These are phyloP conservation scores for Penicillium crustosum DNA, from an alignment of 2,329 filamentous ascomycete species.

Conservation along the genomic window DNA sequence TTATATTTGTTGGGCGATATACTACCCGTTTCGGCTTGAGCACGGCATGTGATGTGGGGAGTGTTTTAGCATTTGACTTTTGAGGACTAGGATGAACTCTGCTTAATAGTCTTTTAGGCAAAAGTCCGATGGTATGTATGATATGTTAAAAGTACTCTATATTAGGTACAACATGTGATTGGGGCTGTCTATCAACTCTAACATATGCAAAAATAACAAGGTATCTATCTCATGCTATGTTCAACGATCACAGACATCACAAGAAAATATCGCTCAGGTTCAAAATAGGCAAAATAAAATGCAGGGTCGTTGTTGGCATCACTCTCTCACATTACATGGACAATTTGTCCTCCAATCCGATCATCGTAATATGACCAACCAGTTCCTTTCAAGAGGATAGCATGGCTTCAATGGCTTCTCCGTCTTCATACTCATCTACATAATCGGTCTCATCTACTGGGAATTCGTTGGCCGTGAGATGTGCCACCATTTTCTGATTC, in stretches of 20 bases:
- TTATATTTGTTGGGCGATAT: neutral
- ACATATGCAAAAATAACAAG: neutral
- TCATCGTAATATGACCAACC: slow-evolving; percentile 20
- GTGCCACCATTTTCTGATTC: slow-evolving; percentile 32
- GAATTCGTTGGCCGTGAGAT: slow-evolving; percentile 26
- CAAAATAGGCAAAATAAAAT: slow-evolving; percentile 17
- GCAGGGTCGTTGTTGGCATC: neutral
- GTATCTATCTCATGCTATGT: neutral
- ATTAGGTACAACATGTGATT: neutral
- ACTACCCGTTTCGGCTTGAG: neutral
- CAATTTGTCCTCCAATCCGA: slow-evolving; percentile 21
- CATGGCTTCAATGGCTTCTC: slow-evolving; percentile 33
- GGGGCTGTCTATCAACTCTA: neutral
- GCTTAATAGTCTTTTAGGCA: neutral
- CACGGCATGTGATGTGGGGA: slow-evolving; percentile 6
- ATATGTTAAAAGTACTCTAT: neutral
- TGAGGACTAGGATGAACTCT: neutral
- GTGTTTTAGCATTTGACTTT: neutral
- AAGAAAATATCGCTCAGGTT: neutral
- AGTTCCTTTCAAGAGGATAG: slow-evolving; percentile 16
- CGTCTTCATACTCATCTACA: slow-evolving; percentile 31
- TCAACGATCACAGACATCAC: neutral
- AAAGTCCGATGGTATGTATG: neutral
- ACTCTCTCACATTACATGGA: slow-evolving; percentile 29
- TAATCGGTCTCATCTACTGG: slow-evolving; percentile 14